Percentiles rank a stretch among this genome's conserved stretches.
These are phyloP conservation scores for Exophiala aquamarina DNA, from an alignment of 2,329 filamentous ascomycete species.

Conservation along the genomic window DNA sequence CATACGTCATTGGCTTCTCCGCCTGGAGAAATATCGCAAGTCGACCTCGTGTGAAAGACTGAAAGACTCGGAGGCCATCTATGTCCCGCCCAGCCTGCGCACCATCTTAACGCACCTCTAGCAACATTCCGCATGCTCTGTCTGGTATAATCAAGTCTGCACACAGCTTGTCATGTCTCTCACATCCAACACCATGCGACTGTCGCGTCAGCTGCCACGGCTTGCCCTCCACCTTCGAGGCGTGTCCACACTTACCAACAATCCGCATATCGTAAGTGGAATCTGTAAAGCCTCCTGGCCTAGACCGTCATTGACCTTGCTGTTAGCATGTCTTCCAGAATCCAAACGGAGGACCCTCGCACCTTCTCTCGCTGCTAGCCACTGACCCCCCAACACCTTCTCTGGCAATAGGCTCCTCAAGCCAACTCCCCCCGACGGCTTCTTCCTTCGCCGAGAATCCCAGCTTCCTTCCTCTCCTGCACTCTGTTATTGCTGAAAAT, in stretches of 20 bases:
- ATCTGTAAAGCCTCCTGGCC: no score
- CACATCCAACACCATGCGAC: background rate
- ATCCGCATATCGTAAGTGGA: constrained; percentile 22
- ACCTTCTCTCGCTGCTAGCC: constrained; percentile 57
- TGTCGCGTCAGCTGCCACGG: constrained; percentile 9
- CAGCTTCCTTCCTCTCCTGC: constrained; percentile 56
- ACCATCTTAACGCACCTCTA: no score
- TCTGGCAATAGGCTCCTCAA: constrained; percentile 54
- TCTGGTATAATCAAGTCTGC: no score
- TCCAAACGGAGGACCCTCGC: constrained; percentile 36
- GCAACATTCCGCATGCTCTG: no score
- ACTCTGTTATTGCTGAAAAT: constrained; percentile 55
- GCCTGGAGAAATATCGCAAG: no score
- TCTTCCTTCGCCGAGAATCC: constrained; percentile 58
- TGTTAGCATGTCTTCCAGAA: constrained; percentile 38
- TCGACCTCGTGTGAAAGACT: no score
- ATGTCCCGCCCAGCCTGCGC: no score
- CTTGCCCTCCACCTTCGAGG: constrained; percentile 10
- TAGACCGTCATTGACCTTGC: no score
- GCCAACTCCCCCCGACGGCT: constrained; percentile 55
- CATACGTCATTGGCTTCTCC: no score
- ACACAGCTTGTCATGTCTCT: no score
- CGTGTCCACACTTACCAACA: constrained; percentile 21
- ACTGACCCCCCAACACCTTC: constrained; percentile 53
- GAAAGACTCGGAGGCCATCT: no score